Conservation (phyloP, 108 stramenopile species). For the Epithemia pelagica region DNA sequence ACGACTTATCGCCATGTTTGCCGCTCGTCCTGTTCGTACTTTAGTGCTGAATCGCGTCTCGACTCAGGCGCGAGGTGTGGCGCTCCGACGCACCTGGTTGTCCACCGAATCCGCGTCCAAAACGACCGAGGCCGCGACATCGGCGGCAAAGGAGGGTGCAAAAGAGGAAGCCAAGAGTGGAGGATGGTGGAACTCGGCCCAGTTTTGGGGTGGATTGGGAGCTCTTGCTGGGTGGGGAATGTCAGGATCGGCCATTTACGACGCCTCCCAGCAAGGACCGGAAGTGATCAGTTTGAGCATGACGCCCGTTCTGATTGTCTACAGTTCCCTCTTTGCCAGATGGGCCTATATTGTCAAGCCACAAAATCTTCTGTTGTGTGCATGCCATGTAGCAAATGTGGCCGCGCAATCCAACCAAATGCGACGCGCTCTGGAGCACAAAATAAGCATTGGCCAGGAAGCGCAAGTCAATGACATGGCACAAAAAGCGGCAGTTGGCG, state of each 20-base stretch:
- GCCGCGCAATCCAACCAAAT: slow-evolving; percentile 77
- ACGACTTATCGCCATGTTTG: background rate
- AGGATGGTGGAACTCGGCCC: slow-evolving; percentile 47
- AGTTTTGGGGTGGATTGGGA: slow-evolving; percentile 75
- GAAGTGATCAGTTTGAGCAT: slow-evolving; percentile 82
- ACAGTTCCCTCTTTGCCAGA: slow-evolving; percentile 72
- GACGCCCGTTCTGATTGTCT: slow-evolving; percentile 82
- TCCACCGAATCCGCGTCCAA: background rate
- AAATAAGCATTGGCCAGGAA: slow-evolving; percentile 50
- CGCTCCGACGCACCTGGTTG: background rate
- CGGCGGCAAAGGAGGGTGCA: background rate
- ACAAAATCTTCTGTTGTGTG: slow-evolving; percentile 56
- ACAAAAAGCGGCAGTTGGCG: slow-evolving; percentile 56
- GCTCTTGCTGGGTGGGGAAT: slow-evolving; percentile 88
- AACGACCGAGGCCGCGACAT: too few species aligned
- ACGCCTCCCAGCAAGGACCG: slow-evolving; percentile 65
- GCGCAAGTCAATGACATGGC: slow-evolving; percentile 57
- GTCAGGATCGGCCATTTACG: slow-evolving; percentile 81
- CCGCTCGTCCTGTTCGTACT: background rate
- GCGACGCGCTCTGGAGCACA: slow-evolving; percentile 68
- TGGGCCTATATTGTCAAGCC: slow-evolving; percentile 81
- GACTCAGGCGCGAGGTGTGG: background rate
- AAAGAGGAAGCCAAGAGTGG: background rate
- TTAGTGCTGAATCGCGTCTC: background rate
- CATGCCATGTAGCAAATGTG: slow-evolving; percentile 78